These are phyloP conservation scores for Tanacetum coccineum DNA, from an alignment of 129 eudicot genomes.

Conservation along the genomic window DNA sequence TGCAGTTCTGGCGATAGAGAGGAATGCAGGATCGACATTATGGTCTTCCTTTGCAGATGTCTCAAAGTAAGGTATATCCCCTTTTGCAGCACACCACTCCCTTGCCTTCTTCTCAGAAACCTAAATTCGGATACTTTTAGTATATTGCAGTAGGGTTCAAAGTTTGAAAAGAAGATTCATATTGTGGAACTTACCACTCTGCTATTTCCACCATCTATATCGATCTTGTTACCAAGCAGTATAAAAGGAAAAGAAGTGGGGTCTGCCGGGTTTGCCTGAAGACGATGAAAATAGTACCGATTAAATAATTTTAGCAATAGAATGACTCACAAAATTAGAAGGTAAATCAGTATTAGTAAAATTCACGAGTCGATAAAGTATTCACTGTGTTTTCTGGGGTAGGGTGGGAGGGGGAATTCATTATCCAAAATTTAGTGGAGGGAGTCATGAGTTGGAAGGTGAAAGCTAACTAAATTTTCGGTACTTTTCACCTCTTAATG, in stretches of 20 bases:
- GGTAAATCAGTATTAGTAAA: neutral
- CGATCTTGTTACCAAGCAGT: conserved; percentile 90
- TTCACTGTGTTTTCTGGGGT: neutral
- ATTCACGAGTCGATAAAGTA: neutral
- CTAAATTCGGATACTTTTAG: conserved; percentile 26
- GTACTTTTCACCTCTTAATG: neutral
- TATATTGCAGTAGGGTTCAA: neutral
- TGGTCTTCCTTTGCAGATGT: conserved; percentile 96
- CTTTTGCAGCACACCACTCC: conserved; percentile 98
- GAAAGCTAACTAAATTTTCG: neutral
- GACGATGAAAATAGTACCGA: neutral
- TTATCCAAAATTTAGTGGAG: neutral
- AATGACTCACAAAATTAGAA: neutral
- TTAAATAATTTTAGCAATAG: neutral
- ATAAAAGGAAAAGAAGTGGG: conserved; percentile 83
- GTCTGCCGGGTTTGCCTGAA: conserved; percentile 91
- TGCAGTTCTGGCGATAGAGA: conserved; percentile 79
- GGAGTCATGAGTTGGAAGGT: neutral
- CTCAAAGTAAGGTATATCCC: conserved; percentile 92
- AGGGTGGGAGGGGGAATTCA: neutral
- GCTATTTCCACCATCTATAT: conserved; percentile 98
- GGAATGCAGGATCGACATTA: conserved; percentile 81
- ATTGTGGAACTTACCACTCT: conserved; percentile 63
- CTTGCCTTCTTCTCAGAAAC: conserved; percentile 88
- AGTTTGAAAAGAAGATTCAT: neutral